Evolutionary conservation across 2,329 filamentous ascomycete genomes (phyloP).

Genomic region (Nothophaeocryptopus gaeumannii): DNA sequence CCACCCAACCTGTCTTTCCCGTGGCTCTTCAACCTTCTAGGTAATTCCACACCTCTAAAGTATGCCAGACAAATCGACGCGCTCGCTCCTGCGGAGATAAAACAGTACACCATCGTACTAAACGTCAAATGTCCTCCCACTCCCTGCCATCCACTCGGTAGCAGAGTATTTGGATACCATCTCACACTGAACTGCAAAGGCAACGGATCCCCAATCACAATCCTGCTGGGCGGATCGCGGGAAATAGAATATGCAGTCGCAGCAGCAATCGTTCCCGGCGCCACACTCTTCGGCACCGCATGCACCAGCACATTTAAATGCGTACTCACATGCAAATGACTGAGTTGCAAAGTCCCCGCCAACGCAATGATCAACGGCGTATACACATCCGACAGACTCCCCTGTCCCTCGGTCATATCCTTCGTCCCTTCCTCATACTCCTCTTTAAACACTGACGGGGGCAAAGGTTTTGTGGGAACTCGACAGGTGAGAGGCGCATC

Average conservation of each 20-base stretch:
- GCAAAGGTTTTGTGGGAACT: slow-evolving; percentile 71
- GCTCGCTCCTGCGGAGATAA: slow-evolving; percentile 47
- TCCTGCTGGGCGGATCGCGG: slow-evolving; percentile 57
- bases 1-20: slow-evolving; percentile 52
- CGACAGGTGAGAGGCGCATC: slow-evolving; percentile 92
- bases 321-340: slow-evolving; percentile 86
- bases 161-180: slow-evolving; percentile 76
- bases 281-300: slow-evolving; percentile 52
- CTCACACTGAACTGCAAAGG: slow-evolving; percentile 75
- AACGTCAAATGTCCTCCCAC: slow-evolving; percentile 52
- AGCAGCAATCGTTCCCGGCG: slow-evolving; percentile 77
- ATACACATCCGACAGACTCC: slow-evolving; percentile 50
- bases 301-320: slow-evolving; percentile 86
- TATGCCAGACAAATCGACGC: slow-evolving; percentile 54
- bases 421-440: slow-evolving; percentile 33
- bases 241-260: slow-evolving; percentile 78
- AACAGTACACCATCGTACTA: slow-evolving; percentile 50
- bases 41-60: slow-evolving; percentile 53
- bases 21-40: slow-evolving; percentile 54
- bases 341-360: slow-evolving; percentile 81
- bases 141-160: slow-evolving; percentile 59
- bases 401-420: slow-evolving; percentile 38
- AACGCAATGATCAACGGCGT: slow-evolving; percentile 86
- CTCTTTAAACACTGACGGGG: slow-evolving; percentile 37
- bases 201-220: slow-evolving; percentile 84